A percentile compares a stretch with the other conserved stretches of the same genome.
Conservation (phyloP, 2,329 filamentous ascomycete genomes). For the Aaosphaeria arxii region DNA sequence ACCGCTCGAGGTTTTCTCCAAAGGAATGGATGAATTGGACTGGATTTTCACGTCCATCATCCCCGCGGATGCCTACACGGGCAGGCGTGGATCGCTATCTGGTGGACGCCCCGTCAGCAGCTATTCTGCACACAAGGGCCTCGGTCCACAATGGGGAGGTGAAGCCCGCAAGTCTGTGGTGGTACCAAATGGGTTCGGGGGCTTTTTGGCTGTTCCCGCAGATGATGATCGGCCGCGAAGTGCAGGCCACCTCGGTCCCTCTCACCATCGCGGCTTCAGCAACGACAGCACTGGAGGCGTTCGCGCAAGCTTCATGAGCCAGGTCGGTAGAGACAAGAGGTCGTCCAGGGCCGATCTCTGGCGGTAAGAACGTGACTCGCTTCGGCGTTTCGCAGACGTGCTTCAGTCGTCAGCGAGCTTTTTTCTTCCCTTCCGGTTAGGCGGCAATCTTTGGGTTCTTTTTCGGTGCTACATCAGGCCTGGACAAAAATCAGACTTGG, state of each 20-base stretch:
- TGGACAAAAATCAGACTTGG: no score
- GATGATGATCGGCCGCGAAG: constrained; percentile 31
- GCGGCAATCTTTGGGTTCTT: no score
- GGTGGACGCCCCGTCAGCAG: constrained; percentile 45
- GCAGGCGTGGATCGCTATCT: constrained; percentile 37
- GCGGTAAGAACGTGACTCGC: constrained; percentile 16
- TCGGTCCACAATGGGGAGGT: constrained; percentile 57
- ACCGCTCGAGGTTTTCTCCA: constrained; percentile 62
- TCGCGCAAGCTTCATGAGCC: constrained; percentile 31
- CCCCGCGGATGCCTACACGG: constrained; percentile 44
- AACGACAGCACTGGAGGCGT: constrained; percentile 6
- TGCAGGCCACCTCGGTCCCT: constrained; percentile 25
- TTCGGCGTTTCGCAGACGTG: no score
- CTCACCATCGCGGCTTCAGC: constrained; percentile 1
- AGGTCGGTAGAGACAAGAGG: constrained; percentile 29
- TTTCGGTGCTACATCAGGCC: no score
- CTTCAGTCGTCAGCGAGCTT: no score
- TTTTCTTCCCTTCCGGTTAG: no score
- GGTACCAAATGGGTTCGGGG: constrained; percentile 66
- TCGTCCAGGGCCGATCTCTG: constrained; percentile 34
- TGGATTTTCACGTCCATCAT: constrained; percentile 65
- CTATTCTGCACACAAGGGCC: constrained; percentile 45
- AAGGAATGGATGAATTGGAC: constrained; percentile 64
- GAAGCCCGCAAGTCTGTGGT: constrained; percentile 60
- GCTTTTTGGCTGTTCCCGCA: constrained; percentile 61